Conservation (phyloP, 345 rosid species). For the Citrus trifoliata region DNA sequence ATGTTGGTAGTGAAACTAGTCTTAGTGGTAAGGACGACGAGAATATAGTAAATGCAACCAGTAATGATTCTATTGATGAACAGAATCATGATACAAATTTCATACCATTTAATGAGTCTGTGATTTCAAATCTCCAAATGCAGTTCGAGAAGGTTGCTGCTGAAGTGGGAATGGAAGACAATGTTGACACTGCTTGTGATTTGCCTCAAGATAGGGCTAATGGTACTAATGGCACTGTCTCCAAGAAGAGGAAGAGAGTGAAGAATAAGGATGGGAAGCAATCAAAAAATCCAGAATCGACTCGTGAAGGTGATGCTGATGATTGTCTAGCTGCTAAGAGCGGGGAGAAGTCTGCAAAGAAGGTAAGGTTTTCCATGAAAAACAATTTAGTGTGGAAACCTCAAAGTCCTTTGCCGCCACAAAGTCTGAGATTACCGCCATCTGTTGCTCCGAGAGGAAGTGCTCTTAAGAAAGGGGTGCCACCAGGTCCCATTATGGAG, state of each 20-base stretch:
- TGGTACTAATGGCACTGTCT: slow-evolving; percentile 20
- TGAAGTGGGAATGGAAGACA: slow-evolving; percentile 45
- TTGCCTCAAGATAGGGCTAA: slow-evolving; percentile 27
- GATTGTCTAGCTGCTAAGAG: slow-evolving; percentile 35
- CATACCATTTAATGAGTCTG: slow-evolving; percentile 44
- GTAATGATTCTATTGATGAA: slow-evolving; percentile 22
- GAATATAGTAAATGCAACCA: slow-evolving; percentile 7
- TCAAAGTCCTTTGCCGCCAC: slow-evolving; percentile 89
- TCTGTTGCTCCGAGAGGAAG: slow-evolving; percentile 96
- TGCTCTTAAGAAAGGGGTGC: slow-evolving; percentile 88
- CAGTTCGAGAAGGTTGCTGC: slow-evolving; percentile 92
- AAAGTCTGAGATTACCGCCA: slow-evolving; percentile 86
- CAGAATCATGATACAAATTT: slow-evolving; percentile 17
- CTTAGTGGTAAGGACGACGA: slow-evolving; percentile 22
- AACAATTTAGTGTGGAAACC: slow-evolving; percentile 97
- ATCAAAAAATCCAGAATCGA: slow-evolving; percentile 25
- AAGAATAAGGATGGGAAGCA: slow-evolving; percentile 30
- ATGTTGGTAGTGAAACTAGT: slow-evolving; percentile 10
- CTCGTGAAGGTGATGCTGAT: slow-evolving; percentile 37
- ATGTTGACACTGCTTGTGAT: slow-evolving; percentile 44
- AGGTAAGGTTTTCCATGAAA: slow-evolving; percentile 87
- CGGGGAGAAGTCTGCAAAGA: slow-evolving; percentile 67
- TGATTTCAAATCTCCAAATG: slow-evolving; percentile 74
- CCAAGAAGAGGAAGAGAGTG: slow-evolving; percentile 76
- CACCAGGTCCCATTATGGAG: slow-evolving; percentile 85